Base-by-base conservation (phyloP, 2,329 filamentous ascomycete species). In the Blastomyces gilchristii region DNA sequence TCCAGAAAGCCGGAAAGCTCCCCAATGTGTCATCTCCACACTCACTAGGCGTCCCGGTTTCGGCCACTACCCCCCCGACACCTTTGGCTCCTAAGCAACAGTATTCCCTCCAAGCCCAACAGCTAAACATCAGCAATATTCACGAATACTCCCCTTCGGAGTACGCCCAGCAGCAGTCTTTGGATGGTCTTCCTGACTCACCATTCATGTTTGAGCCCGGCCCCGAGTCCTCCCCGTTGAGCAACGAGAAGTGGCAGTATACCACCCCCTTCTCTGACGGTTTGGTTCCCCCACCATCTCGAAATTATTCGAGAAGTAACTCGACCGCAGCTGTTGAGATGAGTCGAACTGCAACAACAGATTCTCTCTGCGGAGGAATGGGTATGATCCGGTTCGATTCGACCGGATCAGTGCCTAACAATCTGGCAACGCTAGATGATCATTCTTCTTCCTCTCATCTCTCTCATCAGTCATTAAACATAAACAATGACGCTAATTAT, bases 311-410 rank as follows among this genome's bases (percentile, higher is more conserved):
- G 66, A 70, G 12, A 60, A 71, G 74, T 63, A 68, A 68, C 54
- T 65, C 72, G 65, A 68, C 65, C 34, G 66, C 68, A 43, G 68
- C 70, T 31, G 71, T 75, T 61, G 73, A 78, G 64, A 80, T 80
- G 78, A 76, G 72, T 66, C 74, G 78, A 66, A 79, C 73, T 66
- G 72, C 72, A 53, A 80, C 78, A 41, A 75, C 77, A 66, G 78
- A 80, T 66, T 75, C 76, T 43, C 67, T 80, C 58, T 76, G 76
- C 64, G 74, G 75, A 64, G 73, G 73, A 58, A 69, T 80, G 66
- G 71, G 71, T 65, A 79, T 77, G 75, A 75, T 79, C 70, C 72
- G 76, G 65, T 75, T 80, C 67, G 73, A 77, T 66, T 78, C 76
- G 28, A 71, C 71, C 49, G 71, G 71, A 63, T 71, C 75, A 63